Conservation (phyloP, 345 rosid genomes). For the Lepidium didymum region DNA sequence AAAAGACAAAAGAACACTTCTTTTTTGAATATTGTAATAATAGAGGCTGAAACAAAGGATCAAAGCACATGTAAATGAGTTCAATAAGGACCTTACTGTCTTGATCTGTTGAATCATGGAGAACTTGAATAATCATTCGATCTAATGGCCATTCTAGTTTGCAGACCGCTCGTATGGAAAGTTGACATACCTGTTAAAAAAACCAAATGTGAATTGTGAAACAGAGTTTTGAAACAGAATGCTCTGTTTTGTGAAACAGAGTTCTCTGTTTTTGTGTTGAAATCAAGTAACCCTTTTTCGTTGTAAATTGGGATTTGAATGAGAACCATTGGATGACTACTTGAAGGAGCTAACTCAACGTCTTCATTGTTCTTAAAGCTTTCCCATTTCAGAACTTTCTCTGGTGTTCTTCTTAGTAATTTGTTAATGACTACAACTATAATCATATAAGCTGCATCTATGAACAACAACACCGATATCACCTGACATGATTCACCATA, state of each 20-base stretch:
- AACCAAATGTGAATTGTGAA: neutral
- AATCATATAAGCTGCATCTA: constrained; percentile 49
- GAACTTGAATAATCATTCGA: constrained; percentile 79
- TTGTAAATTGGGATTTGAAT: constrained; percentile 29
- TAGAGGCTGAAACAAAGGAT: neutral
- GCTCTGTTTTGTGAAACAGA: neutral
- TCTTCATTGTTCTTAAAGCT: constrained; percentile 31
- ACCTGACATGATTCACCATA: constrained; percentile 35
- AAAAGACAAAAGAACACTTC: neutral
- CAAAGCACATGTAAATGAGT: neutral
- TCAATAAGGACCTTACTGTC: constrained; percentile 25
- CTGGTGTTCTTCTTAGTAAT: constrained; percentile 33
- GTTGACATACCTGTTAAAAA: constrained; percentile 56
- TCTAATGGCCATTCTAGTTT: constrained; percentile 83
- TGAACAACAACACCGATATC: constrained; percentile 45
- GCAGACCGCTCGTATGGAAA: constrained; percentile 84
- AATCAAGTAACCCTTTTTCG: constrained; percentile 23
- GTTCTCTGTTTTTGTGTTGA: neutral
- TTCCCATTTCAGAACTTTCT: constrained; percentile 40
- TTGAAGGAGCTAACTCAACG: constrained; percentile 39
- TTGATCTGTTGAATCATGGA: constrained; percentile 77
- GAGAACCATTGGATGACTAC: constrained; percentile 26
- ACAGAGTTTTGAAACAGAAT: neutral
- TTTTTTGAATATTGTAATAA: neutral
- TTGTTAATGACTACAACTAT: constrained; percentile 35